Base-by-base conservation (phyloP, 2,329 filamentous ascomycete genomes). In the Apiospora hydei region DNA sequence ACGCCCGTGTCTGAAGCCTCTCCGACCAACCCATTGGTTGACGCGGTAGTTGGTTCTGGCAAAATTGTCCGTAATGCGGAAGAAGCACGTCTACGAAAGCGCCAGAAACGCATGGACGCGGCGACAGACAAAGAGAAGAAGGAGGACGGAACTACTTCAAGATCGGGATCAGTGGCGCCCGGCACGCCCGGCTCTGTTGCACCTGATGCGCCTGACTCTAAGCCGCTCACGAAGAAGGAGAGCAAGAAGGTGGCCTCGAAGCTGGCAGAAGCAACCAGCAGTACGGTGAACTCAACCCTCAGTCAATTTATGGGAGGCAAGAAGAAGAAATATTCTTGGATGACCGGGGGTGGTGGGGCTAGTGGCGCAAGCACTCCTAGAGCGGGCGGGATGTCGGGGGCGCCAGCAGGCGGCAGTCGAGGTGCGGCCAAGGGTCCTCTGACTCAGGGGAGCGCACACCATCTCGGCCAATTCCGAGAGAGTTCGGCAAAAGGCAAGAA, bases 161-260 rank as follows among this genome's bases (percentile, higher is more conserved):
- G 90, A 75, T 77, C 88, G 38, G 87, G 89, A 18, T 89, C 89
- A 34, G 84, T 87, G 16, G 89, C 89, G 21, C 86, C 89, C 14
- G 88, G 88, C 2, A 92, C 90, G 0, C 89, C 91, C 3, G 90
- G 89, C 7, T 85, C 89, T 1, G 86, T 89, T 57, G 90, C 91
- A 0, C 88, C 91, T 0, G 91, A 93, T 70, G 91, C 92, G 70
- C 87, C 89, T 38, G 80, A 81, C 14, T 41, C 71, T 75, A 96
- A 95, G 81, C 87, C 90, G 4, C 87, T 94, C 69, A 93, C 92
- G 5, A 98, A 98, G 86, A 98, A 98, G 84, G 95, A 98, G 81
- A 87, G 86, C 73, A 90, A 92, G 79, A 94, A 92, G 81, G 89
- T 91, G n/a, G 92, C 94, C 73, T 85, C 87, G 4, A 94, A 93